Evolutionary conservation across 2,329 filamentous ascomycete species (phyloP), one percentile per base, ranked within the genome.

Genomic region (Rutstroemia sp.): DNA sequence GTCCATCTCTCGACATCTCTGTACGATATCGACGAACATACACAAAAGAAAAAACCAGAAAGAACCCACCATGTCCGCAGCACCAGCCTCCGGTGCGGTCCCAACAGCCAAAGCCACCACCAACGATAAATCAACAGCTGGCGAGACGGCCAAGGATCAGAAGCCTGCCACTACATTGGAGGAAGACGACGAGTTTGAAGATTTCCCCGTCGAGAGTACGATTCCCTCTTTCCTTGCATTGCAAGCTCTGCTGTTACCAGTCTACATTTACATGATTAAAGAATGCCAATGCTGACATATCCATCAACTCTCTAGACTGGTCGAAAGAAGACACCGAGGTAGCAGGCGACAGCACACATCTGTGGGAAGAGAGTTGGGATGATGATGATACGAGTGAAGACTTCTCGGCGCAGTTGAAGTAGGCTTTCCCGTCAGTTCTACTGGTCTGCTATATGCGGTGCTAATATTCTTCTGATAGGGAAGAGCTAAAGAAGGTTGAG

Each of bases 321-420:
- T 79, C 86, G 53, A 86, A 91, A 72, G 90, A 96, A 70, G 92
- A 96, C 70, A 89, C 89, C 60, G 90, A 96, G 70, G 87, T 86
- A 56, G 88, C 87, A 79, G 83, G 79, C 59, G 83, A 77, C 65
- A 86, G 85, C 68, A 82, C 85, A 71, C 92, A 97, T 76, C 78
- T 99, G 54, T 99, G 94, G 94, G 94, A 99, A 75, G 94, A 99
- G 79, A 96, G 91, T 79, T 99, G 94, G 94, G 94, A 99, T 70
- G 94, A 99, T 69, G 92, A 97, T 71, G 94, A 97, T 74, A 94
- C 90, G 63, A 94, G 82, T 67, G 94, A 99, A 71, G 94, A 99
- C 69, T 99, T 99, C 72, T 94, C 91, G 12, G 83, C 88, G 68
- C 92, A 97, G 77, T 76, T 99, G 69, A 95, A 90, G 92, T 96